Conservation (phyloP, 192 early-diverging fungal species). For the Chytriomyces hyalinus region DNA sequence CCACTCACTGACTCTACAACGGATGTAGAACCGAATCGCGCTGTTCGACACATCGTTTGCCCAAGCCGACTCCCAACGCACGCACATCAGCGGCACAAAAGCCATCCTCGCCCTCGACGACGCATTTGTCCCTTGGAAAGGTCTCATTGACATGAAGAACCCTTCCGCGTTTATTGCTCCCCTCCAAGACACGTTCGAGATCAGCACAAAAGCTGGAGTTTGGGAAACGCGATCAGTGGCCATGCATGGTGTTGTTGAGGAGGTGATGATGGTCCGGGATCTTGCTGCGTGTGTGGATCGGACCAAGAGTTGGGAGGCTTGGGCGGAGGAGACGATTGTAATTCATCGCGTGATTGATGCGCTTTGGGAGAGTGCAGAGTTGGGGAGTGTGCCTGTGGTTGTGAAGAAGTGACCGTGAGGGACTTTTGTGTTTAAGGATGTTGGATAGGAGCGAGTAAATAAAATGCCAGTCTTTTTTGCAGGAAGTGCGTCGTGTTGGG, state of each 20-base stretch:
- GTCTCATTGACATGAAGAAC: slow-evolving; percentile 29
- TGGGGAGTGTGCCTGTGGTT: slow-evolving; percentile 1
- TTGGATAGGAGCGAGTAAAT: background rate
- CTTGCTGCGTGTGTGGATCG: slow-evolving; percentile 29
- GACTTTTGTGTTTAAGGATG: background rate
- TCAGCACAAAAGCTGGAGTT: slow-evolving; percentile 10
- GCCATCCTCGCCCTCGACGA: slow-evolving; percentile 27
- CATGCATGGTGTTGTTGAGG: slow-evolving; percentile 39
- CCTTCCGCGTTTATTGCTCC: slow-evolving; percentile 5
- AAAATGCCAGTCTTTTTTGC: background rate
- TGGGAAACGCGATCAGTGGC: slow-evolving; percentile 34
- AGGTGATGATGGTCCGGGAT: slow-evolving; percentile 23
- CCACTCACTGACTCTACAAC: background rate
- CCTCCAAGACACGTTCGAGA: slow-evolving; percentile 7
- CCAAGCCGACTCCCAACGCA: slow-evolving; percentile 17
- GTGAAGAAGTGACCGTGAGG: background rate
- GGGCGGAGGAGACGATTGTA: slow-evolving; percentile 16
- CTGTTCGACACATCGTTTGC: slow-evolving; percentile 22
- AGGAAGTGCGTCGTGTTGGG: background rate
- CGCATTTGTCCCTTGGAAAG: slow-evolving; percentile 25
- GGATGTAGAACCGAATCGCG: background rate
- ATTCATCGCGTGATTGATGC: slow-evolving; percentile 34
- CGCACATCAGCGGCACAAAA: slow-evolving; percentile 27
- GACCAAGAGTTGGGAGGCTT: slow-evolving; percentile 3
- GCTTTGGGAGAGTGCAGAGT: slow-evolving; percentile 26